phyloP scores from a whole-genome alignment of 2,329 filamentous ascomycete genomes.

The Cladophialophora immunda region DNA sequence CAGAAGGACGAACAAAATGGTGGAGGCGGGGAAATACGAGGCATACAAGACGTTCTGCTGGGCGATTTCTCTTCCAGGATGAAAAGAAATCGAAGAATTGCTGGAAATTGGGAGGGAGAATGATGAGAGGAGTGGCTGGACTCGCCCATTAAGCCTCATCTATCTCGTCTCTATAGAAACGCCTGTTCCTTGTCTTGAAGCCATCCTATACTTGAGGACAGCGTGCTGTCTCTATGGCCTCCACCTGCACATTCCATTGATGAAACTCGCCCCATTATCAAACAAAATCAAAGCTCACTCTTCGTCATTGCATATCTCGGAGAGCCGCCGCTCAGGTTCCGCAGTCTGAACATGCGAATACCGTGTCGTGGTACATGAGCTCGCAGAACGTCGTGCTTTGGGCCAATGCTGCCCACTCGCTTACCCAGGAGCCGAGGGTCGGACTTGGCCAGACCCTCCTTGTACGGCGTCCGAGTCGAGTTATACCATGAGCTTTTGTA shows the following conservation, averaged over 20 bases:
- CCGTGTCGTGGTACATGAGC: conserved; percentile 56
- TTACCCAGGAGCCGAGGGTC: conserved; percentile 57
- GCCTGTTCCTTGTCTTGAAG: too few species aligned
- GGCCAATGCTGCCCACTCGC: conserved; percentile 56
- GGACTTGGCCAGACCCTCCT: conserved; percentile 53
- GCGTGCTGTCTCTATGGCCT: neutral
- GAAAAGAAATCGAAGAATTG: too few species aligned
- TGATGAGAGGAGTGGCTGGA: neutral
- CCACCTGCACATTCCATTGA: neutral
- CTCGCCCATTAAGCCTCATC: neutral
- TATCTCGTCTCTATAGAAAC: neutral
- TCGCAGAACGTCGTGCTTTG: conserved; percentile 48
- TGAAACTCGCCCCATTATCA: neutral
- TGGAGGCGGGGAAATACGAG: neutral
- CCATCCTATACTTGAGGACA: neutral
- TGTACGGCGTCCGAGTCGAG: conserved; percentile 57
- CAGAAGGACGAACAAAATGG: neutral
- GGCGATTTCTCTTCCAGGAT: neutral
- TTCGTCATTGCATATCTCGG: conserved; percentile 26
- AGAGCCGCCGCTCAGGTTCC: conserved; percentile 36
- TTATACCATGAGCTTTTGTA: conserved; percentile 56
- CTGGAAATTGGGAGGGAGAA: neutral
- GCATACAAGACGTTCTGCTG: neutral
- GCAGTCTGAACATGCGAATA: conserved; percentile 59
- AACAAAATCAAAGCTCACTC: conserved; percentile 25